These are phyloP conservation scores for Colletotrichum gloeosporioides DNA, from an alignment of 2,329 filamentous ascomycete species.

Conservation along the genomic window DNA sequence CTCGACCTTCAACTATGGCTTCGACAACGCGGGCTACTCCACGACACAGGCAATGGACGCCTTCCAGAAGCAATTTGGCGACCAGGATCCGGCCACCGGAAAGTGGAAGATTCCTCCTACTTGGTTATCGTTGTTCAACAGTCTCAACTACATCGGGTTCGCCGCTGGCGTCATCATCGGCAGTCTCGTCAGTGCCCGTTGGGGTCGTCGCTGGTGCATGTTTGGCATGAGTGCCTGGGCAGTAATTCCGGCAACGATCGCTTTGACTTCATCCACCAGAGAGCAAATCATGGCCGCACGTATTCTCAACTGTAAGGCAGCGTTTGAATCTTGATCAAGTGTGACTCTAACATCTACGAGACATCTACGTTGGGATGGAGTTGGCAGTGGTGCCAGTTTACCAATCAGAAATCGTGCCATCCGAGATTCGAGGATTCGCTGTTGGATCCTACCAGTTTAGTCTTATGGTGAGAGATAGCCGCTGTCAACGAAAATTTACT, in stretches of 20 bases:
- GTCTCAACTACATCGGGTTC: constrained; percentile 38
- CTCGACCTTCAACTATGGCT: constrained; percentile 44
- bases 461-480: constrained; percentile 22
- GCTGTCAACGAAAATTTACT: fast-evolving
- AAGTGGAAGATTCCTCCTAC: constrained; percentile 29
- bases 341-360: neutral
- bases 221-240: constrained; percentile 43
- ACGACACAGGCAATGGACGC: constrained; percentile 42
- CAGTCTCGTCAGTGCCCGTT: constrained; percentile 33
- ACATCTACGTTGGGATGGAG: constrained; percentile 45
- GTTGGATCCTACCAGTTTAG: constrained; percentile 41
- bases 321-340: neutral
- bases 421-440: constrained; percentile 33
- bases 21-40: constrained; percentile 38
- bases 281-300: constrained; percentile 39
- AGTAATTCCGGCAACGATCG: constrained; percentile 35
- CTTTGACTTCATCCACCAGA: constrained; percentile 32
- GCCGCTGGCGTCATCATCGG: constrained; percentile 28
- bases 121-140: constrained; percentile 42
- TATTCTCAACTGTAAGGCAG: constrained; percentile 34
- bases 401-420: constrained; percentile 39
- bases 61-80: constrained; percentile 39
- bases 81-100: constrained; percentile 24
- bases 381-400: constrained; percentile 40
- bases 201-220: constrained; percentile 39